A percentile compares a stretch with the other conserved stretches of the same genome.
Conservation (phyloP, 1,139 yeast genomes). For the Citeromyces siamensis region DNA sequence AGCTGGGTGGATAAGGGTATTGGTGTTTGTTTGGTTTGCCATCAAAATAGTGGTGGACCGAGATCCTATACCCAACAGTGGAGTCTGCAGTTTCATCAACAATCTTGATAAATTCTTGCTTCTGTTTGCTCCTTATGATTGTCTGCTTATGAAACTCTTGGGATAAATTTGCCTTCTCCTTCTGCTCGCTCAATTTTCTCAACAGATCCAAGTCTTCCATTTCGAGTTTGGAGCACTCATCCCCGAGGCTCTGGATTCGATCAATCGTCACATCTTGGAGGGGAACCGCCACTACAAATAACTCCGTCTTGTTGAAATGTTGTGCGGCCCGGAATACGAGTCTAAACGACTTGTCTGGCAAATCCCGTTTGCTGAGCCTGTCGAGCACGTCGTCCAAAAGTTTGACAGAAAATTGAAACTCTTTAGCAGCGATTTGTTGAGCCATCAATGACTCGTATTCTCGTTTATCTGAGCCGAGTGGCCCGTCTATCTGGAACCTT, state of each 20-base stretch:
- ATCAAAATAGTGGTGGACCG: conserved; percentile 15
- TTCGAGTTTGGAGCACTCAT: conserved; percentile 8
- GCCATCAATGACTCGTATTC: conserved; percentile 22
- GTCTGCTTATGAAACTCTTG: neutral
- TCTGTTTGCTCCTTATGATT: conserved; percentile 8
- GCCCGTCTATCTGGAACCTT: conserved; percentile 7
- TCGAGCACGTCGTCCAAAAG: conserved; percentile 45
- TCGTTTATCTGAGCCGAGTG: conserved; percentile 8
- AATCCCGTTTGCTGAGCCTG: conserved; percentile 17
- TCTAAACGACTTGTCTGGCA: conserved; percentile 7
- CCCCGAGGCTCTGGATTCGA: conserved; percentile 16
- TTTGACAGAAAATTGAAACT: conserved; percentile 52
- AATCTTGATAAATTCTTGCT: conserved; percentile 12
- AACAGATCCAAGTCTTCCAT: conserved; percentile 4
- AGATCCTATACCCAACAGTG: conserved; percentile 13
- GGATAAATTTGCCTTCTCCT: conserved; percentile 1
- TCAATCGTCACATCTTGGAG: conserved; percentile 18
- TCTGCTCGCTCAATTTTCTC: neutral
- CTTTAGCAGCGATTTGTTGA: conserved; percentile 51
- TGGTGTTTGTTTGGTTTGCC: conserved; percentile 8
- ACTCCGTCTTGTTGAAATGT: conserved; percentile 7
- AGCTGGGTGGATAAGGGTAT: conserved; percentile 16
- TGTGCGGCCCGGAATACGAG: conserved; percentile 7
- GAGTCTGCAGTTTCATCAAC: conserved; percentile 10
- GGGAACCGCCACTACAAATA: conserved; percentile 24